Evolutionary conservation across 805 yeast species (phyloP), one percentile per base, ranked within the genome.

Genomic region (Cyberlindnera mycetangii): DNA sequence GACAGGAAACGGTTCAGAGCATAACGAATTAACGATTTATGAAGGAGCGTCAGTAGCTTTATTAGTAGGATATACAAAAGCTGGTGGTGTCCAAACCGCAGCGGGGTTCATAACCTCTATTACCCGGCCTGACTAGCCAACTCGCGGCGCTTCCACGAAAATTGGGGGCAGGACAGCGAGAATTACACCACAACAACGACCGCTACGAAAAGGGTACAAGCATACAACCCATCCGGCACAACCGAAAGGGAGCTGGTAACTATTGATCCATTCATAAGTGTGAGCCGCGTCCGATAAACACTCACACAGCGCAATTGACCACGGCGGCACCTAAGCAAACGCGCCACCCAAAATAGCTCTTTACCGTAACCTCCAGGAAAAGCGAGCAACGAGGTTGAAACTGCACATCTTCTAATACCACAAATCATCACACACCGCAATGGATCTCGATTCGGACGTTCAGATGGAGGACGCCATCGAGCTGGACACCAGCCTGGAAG

Each of bases 381-480:
- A 5, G 32, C 19, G 32, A 34, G 37, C 37, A 34, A 33, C 36
- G 36, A 21, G 22, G 27, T 10, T 21, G 37, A 34, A 34, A 34
- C 37, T 21, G 17, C 37, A 34, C 22, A 32, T 15, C 4, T 7
- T 8, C n/a, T 15, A 7, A 20, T 9, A 5, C 22, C 17, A 14
- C 22, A 15, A 5, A 5, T 32, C 37, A 30, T 31, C 24, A 39
- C 25, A 19, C n/a, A 27, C 16, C 34, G 35, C 25, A n/a, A 85
- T 84, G 90, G 89, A 84, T 54, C 70, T 81, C 64, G 92, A 85
- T 62, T 76, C 85, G 44, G 95, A 85, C 63, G 84, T 84, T 47
- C 89, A 85, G 53, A 85, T 85, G 93, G 90, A 84, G 64, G 93
- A 85, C 59, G 89, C 83, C 47, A 69, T 74, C 16, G 60, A 52